Conservation (phyloP, 2,329 filamentous ascomycete species). For the Emergomyces pasteurianus region DNA sequence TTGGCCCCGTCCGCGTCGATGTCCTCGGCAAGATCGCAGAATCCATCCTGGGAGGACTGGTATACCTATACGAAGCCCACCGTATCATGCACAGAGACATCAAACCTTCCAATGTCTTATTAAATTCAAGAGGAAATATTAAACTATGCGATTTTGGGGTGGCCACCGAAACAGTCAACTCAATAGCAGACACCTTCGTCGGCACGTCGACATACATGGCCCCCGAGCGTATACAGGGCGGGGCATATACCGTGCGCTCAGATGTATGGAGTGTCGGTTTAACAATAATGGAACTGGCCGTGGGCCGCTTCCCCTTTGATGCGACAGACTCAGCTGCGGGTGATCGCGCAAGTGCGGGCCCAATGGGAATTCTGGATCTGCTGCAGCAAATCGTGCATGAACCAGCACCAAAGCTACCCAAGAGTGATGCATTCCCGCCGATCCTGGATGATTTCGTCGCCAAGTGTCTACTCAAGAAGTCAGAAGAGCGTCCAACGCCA, state of each 20-base stretch:
- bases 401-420: constrained; percentile 80
- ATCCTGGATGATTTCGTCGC: constrained; percentile 96
- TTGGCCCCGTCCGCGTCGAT: constrained; percentile 89
- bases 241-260: constrained; percentile 94
- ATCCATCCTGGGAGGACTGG: constrained; percentile 81
- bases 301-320: constrained; percentile 92
- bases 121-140: constrained; percentile 88
- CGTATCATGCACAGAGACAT: constrained; percentile 99
- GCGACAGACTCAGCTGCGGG: constrained; percentile 66
- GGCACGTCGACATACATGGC: constrained; percentile 99
- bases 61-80: constrained; percentile 89
- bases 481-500: constrained; percentile 79
- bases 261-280: constrained; percentile 98
- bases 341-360: constrained; percentile 53
- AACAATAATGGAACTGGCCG: constrained; percentile 91
- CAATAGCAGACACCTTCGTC: constrained; percentile 94
- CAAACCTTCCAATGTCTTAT: constrained; percentile 93
- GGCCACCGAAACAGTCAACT: constrained; percentile 96
- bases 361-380: constrained; percentile 89
- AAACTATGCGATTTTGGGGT: constrained; percentile 98
- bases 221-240: constrained; percentile 91
- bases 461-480: constrained; percentile 84
- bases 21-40: constrained; percentile 96
- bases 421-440: constrained; percentile 91
- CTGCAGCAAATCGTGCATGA: constrained; percentile 97